Conservation (phyloP, 1,284 basidiomycete genomes). For the Phlebopus sp. region DNA sequence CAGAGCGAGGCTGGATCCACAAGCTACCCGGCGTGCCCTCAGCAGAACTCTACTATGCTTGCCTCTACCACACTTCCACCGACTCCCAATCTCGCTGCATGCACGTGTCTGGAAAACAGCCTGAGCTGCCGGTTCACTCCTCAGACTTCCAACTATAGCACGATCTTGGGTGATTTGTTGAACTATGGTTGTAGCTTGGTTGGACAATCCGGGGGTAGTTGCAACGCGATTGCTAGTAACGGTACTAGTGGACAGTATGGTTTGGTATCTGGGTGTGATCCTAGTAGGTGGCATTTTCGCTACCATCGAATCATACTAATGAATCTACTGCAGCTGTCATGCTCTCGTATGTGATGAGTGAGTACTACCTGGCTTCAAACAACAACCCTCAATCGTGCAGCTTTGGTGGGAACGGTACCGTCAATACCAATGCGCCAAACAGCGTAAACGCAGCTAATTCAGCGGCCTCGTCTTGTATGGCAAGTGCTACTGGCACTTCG, state of each 20-base stretch:
- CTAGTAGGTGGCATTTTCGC: conserved; percentile 49
- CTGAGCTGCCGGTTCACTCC: conserved; percentile 75
- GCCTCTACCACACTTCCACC: conserved; percentile 75
- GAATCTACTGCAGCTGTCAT: conserved; percentile 53
- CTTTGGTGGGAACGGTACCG: conserved; percentile 83
- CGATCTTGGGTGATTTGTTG: conserved; percentile 66
- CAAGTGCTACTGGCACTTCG: conserved; percentile 66
- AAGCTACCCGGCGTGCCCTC: conserved; percentile 64
- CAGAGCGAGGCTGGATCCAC: conserved; percentile 50
- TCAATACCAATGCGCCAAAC: conserved; percentile 59
- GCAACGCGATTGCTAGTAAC: conserved; percentile 68
- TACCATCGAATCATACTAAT: conserved; percentile 10
- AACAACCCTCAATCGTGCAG: conserved; percentile 61
- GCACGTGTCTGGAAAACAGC: conserved; percentile 67
- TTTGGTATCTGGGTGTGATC: conserved; percentile 68
- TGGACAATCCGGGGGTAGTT: conserved; percentile 57
- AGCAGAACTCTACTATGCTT: conserved; percentile 54
- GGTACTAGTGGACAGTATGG: conserved; percentile 79
- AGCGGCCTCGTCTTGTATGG: conserved; percentile 69
- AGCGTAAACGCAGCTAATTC: conserved; percentile 52
- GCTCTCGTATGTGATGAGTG: conserved; percentile 81
- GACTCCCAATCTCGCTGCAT: conserved; percentile 80
- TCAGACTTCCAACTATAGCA: conserved; percentile 59
- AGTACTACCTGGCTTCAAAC: conserved; percentile 70
- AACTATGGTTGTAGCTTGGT: conserved; percentile 72